Evolutionary conservation across 148 eudicot species (phyloP).

Genomic region (Euryodendron excelsum): DNA sequence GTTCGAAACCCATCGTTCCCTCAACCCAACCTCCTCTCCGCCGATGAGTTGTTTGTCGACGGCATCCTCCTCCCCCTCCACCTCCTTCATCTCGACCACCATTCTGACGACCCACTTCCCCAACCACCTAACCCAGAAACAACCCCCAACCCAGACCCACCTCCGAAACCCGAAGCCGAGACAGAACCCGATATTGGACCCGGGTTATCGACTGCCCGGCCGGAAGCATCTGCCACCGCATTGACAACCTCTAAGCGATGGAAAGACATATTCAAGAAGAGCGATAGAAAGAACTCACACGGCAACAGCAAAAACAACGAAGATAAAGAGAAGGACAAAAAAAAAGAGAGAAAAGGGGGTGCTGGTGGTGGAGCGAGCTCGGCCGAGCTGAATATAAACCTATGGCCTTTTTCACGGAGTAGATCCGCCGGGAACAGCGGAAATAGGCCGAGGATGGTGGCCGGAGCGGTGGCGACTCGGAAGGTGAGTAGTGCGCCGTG

Average conservation of each 20-base stretch:
- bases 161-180: slow-evolving; percentile 3
- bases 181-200: slow-evolving; percentile 16
- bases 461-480: slow-evolving; percentile 30
- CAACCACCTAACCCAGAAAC: background rate
- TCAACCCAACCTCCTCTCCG: slow-evolving; percentile 60
- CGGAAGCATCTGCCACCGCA: background rate
- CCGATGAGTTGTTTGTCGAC: slow-evolving; percentile 81
- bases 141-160: background rate
- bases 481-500: slow-evolving; percentile 92
- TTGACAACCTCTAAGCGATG: slow-evolving; percentile 67
- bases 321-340: slow-evolving; percentile 34
- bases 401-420: slow-evolving; percentile 92
- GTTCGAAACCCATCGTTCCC: slow-evolving; percentile 38
- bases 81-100: slow-evolving; percentile 36
- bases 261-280: slow-evolving; percentile 65
- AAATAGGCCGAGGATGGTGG: slow-evolving; percentile 43
- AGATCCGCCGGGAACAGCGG: slow-evolving; percentile 84
- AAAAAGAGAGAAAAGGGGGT: slow-evolving; percentile 15
- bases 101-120: slow-evolving; percentile 15
- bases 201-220: slow-evolving; percentile 10
- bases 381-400: slow-evolving; percentile 78
- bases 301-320: background rate
- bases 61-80: slow-evolving; percentile 84
- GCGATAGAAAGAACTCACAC: slow-evolving; percentile 8
- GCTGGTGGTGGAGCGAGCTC: slow-evolving; percentile 16